Evolutionary conservation across 371 early-diverging fungal species (phyloP), one percentile per base, ranked within the genome.

Genomic region (Rozella allomycis): DNA sequence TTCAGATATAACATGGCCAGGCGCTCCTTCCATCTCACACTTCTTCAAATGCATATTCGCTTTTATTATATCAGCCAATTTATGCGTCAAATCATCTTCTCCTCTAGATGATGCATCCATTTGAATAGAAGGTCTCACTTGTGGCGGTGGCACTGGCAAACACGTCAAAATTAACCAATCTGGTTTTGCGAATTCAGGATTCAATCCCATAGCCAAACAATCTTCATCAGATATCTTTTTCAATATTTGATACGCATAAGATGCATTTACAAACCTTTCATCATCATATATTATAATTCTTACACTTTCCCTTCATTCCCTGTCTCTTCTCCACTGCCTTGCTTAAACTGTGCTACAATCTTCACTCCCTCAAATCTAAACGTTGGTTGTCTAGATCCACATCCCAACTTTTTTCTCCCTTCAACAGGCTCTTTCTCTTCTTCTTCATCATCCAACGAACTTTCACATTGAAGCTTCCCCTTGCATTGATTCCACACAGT

Each of bases 51-150:
- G 72, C 12, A 70, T 76, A 52, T 97, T 99, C 13, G 97, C 79
- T 59, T 97, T 97, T 31, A 99, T 55, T 28, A 99, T 86, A 54
- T 94, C 94, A 40, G 77, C 77, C 22, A 96, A 60, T 45, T 64
- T 70, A 52, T 87, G 80, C 3, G 99, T 99, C 46, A 99, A 70
- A 70, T 99, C 98, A 52, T 99, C 99, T 62, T 99, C 94, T 26
- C 55, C 52, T 29, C 81, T 60, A 36, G 83, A 71, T 1, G 74
- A 69, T 30, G 93, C 97, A 30, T 93, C 93, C 76, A 91, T 77
- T 40, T 73, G 70, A 52, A 98, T 86, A 42, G 90, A 83, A n/a
- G 99, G 99, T 25, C 99, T 78, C 11, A 98, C 97, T 22, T 87
- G 70, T 45, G 94, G 91, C 5, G 99, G 99, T 17, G 97, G 91